Evolutionary conservation across 768 basidiomycete genomes (phyloP), one percentile per base, ranked within the genome.

Genomic region (Cyclocybe cylindracea): DNA sequence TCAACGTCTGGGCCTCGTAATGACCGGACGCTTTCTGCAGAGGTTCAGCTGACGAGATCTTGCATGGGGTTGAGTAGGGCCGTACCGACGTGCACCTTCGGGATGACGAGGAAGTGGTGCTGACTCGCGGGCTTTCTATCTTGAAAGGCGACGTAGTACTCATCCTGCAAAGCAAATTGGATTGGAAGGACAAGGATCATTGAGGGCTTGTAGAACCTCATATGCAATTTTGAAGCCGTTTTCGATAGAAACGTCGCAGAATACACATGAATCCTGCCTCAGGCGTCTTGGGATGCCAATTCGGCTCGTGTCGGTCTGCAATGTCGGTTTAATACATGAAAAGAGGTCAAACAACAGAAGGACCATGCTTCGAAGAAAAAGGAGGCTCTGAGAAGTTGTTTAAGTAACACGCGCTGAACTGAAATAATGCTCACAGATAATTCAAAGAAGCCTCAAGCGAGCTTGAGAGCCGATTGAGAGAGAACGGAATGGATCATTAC

Each of bases 1-100:
- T 68, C 60, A 2, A 71, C 72, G 54, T 90, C 82, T 7, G 61
- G 51, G 51, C 60, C 61, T 5, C 54, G 63, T 29, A 91, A 62
- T 1, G 73, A 62, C 56, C 70, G 78, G 14, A 89, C 78, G 47
- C 80, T 89, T 33, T 62, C 88, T 89, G 54, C 18, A 45, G 48
- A 29, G 9, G 24, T 37, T 37, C 47, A 50, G 46, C 37, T 35
- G 48, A 59, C 5, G 39, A 18, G 38, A 38, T 32, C 19, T 36
- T 33, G 31, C 7, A 16, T 31, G 7, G 13, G 41, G 14, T 19
- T 16, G 10, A 48, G 47, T 31, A 31, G 18, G 19, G n/a, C 63
- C 73, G 19, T 51, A 80, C 84, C 62, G 6, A 83, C 78, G 53
- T 85, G 84, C 5, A 33, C 53, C 56, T 75, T 83, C 3, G 83